These are phyloP conservation scores for Chamaenerion angustifolium DNA, from an alignment of 345 rosid genomes.

Conservation along the genomic window DNA sequence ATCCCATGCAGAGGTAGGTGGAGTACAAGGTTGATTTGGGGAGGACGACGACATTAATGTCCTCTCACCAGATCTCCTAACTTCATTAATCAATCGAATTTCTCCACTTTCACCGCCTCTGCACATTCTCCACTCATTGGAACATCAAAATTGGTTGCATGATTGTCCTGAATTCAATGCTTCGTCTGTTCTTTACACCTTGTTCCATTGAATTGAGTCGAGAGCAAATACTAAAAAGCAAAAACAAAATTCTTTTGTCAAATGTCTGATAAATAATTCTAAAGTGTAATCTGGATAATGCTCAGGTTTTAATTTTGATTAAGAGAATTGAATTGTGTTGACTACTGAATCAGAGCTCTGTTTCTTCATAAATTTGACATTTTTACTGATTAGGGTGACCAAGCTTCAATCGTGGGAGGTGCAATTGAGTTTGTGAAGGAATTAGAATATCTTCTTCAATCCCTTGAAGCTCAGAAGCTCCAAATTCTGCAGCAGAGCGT, in stretches of 20 bases:
- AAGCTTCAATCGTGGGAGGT: constrained; percentile 86
- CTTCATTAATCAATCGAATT: too few relatives aligned
- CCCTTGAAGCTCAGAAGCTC: constrained; percentile 57
- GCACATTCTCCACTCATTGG: too few relatives aligned
- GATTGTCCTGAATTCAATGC: too few relatives aligned
- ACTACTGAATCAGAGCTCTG: background rate
- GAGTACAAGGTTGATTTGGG: background rate
- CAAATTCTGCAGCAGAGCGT: background rate
- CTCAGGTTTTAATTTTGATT: background rate
- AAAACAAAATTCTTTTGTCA: too few relatives aligned
- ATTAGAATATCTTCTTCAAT: constrained; percentile 54
- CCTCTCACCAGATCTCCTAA: background rate
- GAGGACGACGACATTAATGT: background rate
- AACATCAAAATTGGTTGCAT: too few relatives aligned
- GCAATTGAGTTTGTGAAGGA: constrained; percentile 86
- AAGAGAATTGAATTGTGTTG: background rate
- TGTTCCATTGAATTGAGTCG: too few relatives aligned
- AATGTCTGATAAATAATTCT: too few relatives aligned
- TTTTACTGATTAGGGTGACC: constrained; percentile 53
- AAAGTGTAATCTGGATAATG: background rate
- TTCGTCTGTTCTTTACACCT: too few relatives aligned
- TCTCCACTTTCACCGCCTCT: too few relatives aligned
- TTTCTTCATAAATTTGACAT: background rate
- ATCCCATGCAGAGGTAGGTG: constrained; percentile 1
- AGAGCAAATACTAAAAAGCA: too few relatives aligned